These are phyloP conservation scores for Medicago arabica DNA, from an alignment of 306 rosid species.

Conservation along the genomic window DNA sequence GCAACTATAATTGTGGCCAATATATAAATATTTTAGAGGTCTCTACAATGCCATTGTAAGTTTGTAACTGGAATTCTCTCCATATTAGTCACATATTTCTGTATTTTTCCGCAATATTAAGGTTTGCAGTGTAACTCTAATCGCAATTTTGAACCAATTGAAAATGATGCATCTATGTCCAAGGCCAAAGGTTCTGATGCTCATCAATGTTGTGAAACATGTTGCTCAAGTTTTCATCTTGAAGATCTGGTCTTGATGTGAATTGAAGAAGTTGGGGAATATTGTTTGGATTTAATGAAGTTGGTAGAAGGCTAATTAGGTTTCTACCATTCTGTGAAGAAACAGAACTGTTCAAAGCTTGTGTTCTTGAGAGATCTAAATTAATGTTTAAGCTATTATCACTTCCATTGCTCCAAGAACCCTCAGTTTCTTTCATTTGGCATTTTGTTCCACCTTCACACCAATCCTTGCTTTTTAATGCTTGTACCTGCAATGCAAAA, in stretches of 20 bases:
- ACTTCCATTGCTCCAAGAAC: constrained; percentile 87
- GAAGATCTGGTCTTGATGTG: constrained; percentile 72
- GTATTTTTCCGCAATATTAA: too few relatives aligned
- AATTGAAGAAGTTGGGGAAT: constrained; percentile 82
- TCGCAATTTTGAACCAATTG: too few relatives aligned
- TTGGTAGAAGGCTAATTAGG: constrained; percentile 43
- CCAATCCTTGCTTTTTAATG: constrained; percentile 55
- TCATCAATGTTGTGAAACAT: constrained; percentile 75
- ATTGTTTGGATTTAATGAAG: constrained; percentile 56
- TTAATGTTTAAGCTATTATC: constrained; percentile 76
- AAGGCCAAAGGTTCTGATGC: constrained; percentile 80
- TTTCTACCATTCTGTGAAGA: constrained; percentile 58
- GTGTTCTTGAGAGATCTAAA: constrained; percentile 75
- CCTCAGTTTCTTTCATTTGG: constrained; percentile 67
- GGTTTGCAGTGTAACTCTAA: too few relatives aligned
- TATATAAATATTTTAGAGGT: too few relatives aligned
- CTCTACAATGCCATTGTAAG: too few relatives aligned
- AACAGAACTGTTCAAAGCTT: constrained; percentile 53
- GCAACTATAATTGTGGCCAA: too few relatives aligned
- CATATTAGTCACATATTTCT: too few relatives aligned
- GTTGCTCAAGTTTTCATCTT: constrained; percentile 72
- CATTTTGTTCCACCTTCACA: constrained; percentile 45
- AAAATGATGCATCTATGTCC: constrained; percentile 49
- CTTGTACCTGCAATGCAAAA: constrained; percentile 57
- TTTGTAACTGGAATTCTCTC: too few relatives aligned